Evolutionary conservation across 2,329 filamentous ascomycete genomes (phyloP).

Genomic region (Fusarium pilosicola): DNA sequence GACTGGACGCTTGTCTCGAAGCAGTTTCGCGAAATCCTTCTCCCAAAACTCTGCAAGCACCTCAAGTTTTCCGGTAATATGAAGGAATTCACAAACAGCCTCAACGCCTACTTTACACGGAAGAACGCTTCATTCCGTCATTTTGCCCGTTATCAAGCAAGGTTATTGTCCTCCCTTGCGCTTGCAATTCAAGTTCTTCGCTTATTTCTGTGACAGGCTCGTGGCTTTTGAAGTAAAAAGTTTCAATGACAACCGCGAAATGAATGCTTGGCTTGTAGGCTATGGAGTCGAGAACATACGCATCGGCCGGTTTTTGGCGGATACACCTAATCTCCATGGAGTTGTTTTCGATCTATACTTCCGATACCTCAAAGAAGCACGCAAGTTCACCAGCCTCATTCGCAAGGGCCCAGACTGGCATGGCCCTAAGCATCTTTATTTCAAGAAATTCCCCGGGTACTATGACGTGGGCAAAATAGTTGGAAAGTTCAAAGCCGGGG

Average conservation of each 20-base stretch:
- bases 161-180: fast-evolving
- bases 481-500: neutral
- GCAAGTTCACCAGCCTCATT: neutral
- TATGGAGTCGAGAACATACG: neutral
- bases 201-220: neutral
- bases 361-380: neutral
- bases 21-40: neutral
- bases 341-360: fast-evolving
- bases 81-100: neutral
- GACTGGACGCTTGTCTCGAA: neutral
- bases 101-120: neutral
- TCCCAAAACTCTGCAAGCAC: neutral
- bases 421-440: neutral
- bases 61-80: neutral
- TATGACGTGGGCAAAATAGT: fast-evolving
- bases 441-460: fast-evolving
- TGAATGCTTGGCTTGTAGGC: neutral
- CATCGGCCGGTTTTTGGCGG: neutral
- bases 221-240: neutral
- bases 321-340: neutral
- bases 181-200: neutral
- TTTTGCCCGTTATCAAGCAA: fast-evolving
- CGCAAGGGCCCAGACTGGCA: neutral
- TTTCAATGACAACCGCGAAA: neutral
- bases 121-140: neutral